Conservation (phyloP, 2,329 filamentous ascomycete species). For the Exophiala sideris region DNA sequence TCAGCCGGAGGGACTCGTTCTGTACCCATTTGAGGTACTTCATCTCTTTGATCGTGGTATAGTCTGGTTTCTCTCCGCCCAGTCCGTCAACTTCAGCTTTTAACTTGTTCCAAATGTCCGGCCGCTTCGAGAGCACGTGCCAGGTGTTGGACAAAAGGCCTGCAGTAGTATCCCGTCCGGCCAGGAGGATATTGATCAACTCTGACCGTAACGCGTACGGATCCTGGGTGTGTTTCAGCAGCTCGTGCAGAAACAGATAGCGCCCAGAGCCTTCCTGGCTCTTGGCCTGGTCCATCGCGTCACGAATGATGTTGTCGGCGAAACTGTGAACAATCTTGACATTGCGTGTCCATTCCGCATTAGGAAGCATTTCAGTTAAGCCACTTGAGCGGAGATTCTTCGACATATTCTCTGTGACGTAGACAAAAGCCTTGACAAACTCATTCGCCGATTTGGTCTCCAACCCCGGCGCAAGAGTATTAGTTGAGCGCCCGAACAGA, state of each 20-base stretch:
- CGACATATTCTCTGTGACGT: constrained; percentile 17
- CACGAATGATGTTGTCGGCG: constrained; percentile 23
- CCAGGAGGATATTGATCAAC: constrained; percentile 38
- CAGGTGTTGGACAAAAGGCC: constrained; percentile 35
- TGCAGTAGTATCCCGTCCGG: constrained; percentile 39
- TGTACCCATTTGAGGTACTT: constrained; percentile 31
- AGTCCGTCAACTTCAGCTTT: constrained; percentile 33
- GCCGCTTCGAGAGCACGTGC: constrained; percentile 32
- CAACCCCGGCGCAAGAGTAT: constrained; percentile 21
- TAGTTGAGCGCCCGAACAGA: constrained; percentile 58
- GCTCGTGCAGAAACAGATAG: constrained; percentile 27
- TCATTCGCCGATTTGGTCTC: constrained; percentile 23
- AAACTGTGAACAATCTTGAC: constrained; percentile 26
- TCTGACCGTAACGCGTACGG: constrained; percentile 23
- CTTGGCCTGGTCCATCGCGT: constrained; percentile 18
- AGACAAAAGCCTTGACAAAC: constrained; percentile 25
- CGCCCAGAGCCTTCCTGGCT: constrained; percentile 52
- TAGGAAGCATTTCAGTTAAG: constrained; percentile 19
- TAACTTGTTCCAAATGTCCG: constrained; percentile 42
- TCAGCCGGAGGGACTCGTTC: constrained; percentile 42
- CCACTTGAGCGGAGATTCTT: constrained; percentile 21
- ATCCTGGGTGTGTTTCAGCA: constrained; percentile 26
- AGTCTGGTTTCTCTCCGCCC: constrained; percentile 23
- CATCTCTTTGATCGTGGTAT: constrained; percentile 27
- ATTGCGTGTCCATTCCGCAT: constrained; percentile 19